Base-by-base conservation (phyloP, 306 rosid species). In the Prosopis cineraria region DNA sequence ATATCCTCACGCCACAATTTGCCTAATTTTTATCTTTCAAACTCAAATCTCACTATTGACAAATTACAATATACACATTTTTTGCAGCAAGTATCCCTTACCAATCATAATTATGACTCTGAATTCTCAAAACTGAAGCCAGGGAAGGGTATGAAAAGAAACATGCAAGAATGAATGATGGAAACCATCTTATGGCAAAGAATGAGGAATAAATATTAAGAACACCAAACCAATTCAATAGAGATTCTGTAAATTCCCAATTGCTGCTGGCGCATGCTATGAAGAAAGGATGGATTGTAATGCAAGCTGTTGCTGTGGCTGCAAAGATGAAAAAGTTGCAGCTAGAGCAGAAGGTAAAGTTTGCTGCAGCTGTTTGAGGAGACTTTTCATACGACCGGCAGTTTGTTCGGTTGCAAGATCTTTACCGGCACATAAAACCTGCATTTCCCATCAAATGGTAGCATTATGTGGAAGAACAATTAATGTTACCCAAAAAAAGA, bases 271-370 rank as follows among this genome's bases (percentile, higher is more conserved):
- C 72, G 39, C 78, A 78, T 47, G 81, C 70, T 58, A 75, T 55
- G 70, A 81, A 50, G 90, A 84, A 81, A 91, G 93, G 81, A 91
- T 86, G 22, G 98, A 90, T 63, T 93, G 99, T 56, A 96, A 81
- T 22, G 98, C 99, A 78, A 91, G 90, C 80, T 96, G 99, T 63
- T 93, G 97, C 81, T 96, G 98, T 7, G 99, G 99, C 85, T 89
- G 98, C 88, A 96, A 89, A 64, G 98, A 91, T 40, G 98, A 91
- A 91, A 93, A 96, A n/a, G 98, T 91, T n/a, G 99, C 91, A 30
- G 97, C 98, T 67, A 96, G 86, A 27, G 98, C 89, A 36, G 93
- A 62, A 0, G 99, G 99, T 58, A 96, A 79, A 25, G 95, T 96
- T 81, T 91, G 97, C 88, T 96, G 99, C 75, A 96, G 97, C 86